Percentiles rank a stretch among this genome's conserved stretches.
These are phyloP conservation scores for Aspergillus bertholletiae DNA, from an alignment of 495 filamentous ascomycete genomes.

Conservation along the genomic window DNA sequence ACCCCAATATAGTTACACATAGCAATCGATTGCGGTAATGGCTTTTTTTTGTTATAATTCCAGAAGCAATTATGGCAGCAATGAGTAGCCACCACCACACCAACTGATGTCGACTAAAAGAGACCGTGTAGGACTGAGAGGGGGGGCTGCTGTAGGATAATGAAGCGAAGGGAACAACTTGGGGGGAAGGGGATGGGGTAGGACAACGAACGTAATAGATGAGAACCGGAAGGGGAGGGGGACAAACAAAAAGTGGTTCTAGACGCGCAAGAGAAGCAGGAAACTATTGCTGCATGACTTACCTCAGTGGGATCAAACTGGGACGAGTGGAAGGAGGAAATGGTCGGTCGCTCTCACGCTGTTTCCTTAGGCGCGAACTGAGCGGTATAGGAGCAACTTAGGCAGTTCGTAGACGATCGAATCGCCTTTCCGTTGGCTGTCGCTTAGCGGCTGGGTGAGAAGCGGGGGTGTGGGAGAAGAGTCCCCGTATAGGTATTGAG, in stretches of 20 bases:
- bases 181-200: neutral
- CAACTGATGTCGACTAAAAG: neutral
- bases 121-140: neutral
- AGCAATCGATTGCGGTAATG: slow-evolving; percentile 3
- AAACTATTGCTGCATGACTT: slow-evolving; percentile 18
- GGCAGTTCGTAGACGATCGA: slow-evolving; percentile 29
- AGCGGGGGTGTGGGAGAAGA: slow-evolving; percentile 20
- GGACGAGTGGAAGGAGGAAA: slow-evolving; percentile 11
- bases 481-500: slow-evolving; percentile 15
- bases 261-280: slow-evolving; percentile 13
- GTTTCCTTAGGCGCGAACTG: slow-evolving; percentile 20
- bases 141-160: neutral
- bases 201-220: slow-evolving; percentile 2
- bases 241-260: slow-evolving; percentile 7
- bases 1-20: slow-evolving; percentile 12
- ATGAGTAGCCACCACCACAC: neutral
- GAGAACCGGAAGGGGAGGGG: slow-evolving; percentile 1
- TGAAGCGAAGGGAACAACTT: neutral
- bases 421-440: slow-evolving; percentile 30
- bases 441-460: slow-evolving; percentile 40
- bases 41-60: neutral
- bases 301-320: slow-evolving; percentile 12
- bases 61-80: neutral
- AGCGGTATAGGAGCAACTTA: slow-evolving; percentile 25
- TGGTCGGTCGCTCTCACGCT: slow-evolving; percentile 11